Percentiles rank a stretch among this genome's conserved stretches.
Conservation (phyloP, 768 basidiomycete genomes). For the Termitomyces sp. region DNA sequence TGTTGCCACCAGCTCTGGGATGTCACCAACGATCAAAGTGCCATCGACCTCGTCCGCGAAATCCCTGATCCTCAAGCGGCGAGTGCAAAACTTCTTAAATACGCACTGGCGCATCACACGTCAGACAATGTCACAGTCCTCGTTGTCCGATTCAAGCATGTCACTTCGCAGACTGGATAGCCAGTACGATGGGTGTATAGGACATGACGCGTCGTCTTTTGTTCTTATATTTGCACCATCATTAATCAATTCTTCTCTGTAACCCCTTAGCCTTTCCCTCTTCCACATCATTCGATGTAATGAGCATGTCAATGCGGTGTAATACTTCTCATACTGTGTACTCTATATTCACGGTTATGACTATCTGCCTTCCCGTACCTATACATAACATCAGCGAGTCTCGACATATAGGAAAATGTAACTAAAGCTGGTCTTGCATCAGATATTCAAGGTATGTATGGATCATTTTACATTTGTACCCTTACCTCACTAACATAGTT, state of each 20-base stretch:
- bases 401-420: neutral
- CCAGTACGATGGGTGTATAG: neutral
- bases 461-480: neutral
- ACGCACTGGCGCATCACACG: conserved; percentile 84
- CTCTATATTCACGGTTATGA: conserved; percentile 2
- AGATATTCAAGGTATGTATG: neutral
- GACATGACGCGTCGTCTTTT: neutral
- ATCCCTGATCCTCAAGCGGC: conserved; percentile 79
- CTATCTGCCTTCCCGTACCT: neutral
- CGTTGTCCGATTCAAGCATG: conserved; percentile 75
- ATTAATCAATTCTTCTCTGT: neutral
- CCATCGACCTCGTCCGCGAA: conserved; percentile 77
- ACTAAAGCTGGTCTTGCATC: neutral
- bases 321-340: conserved; percentile 2
- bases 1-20: conserved; percentile 78
- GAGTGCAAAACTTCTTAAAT: conserved; percentile 65
- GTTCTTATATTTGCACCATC: neutral
- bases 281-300: neutral
- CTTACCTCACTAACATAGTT: too few species aligned
- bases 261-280: neutral
- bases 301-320: neutral
- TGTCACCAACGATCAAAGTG: conserved; percentile 85
- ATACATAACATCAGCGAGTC: neutral
- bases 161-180: conserved; percentile 16
- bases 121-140: conserved; percentile 93